Evolutionary conservation across 257 asterid species (phyloP).

Genomic region (Gentiana dahurica): DNA sequence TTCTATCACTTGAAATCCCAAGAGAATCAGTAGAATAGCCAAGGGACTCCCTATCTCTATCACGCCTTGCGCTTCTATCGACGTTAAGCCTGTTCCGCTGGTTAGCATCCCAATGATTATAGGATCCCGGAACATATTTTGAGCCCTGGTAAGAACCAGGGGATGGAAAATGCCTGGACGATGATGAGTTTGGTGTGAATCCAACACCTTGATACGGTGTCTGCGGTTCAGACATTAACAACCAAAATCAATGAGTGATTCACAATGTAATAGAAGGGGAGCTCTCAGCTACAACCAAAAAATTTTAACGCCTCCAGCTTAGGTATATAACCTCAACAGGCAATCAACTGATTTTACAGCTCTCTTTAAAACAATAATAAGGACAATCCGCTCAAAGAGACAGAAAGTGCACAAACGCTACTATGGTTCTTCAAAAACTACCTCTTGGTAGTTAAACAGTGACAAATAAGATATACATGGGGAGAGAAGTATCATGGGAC

Average conservation of each 20-base stretch:
- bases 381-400: no score
- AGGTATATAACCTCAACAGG: no score
- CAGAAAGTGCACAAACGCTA: no score
- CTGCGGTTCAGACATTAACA: conserved; percentile 31
- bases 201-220: conserved; percentile 73
- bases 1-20: conserved; percentile 63
- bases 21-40: conserved; percentile 44
- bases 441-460: no score
- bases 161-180: conserved; percentile 42
- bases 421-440: no score
- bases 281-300: background rate
- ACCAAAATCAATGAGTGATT: background rate
- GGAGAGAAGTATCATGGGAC: no score
- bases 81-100: conserved; percentile 36
- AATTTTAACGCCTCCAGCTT: background rate
- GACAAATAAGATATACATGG: no score
- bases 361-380: no score
- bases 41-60: conserved; percentile 53
- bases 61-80: conserved; percentile 78
- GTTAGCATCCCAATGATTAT: conserved; percentile 37
- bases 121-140: conserved; percentile 38
- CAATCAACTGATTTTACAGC: no score
- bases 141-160: conserved; percentile 47
- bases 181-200: conserved; percentile 42
- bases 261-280: background rate